Base-by-base conservation (phyloP, 371 early-diverging fungal species). In the Fennellomyces sp. region DNA sequence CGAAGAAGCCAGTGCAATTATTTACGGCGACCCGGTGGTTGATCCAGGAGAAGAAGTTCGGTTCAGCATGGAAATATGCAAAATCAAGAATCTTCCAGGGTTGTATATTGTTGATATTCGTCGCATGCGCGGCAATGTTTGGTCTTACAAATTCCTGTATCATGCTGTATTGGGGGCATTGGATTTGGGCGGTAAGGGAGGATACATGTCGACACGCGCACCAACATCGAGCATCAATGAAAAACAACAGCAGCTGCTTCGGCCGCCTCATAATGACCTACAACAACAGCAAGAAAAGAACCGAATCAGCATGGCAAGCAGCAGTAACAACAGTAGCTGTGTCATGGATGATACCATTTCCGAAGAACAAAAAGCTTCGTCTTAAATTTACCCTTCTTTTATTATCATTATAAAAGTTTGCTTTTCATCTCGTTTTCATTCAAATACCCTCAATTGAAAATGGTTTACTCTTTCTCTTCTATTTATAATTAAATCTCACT, bases 131-230 rank as follows among this genome's bases (percentile, higher is more conserved):
- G 97, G 97, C 56, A 95, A 94, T 71, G 84, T 92, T 28, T 97
- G 96, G 97, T 84, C 88, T 0, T 97, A 94, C 84, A 95, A 96
- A 82, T 87, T 86, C 64, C 66, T 97, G 25, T 96, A 96, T 73
- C 88, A 94, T 63, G 76, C 82, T 7, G 68, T 88, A 25, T 64
- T 91, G 61, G 80, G 84, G 23, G 70, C 75, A 3, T 64, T 89
- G 56, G 83, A 88, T 35, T 65, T 89, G 41, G 76, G 79, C 33
- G 72, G 79, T 54, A 83, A 85, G 58, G 78, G 66, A 27, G 76
- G 72, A 2, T 79, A 80, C 49, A 64, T 72, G 57, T 51, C 72
- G 2, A 64, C 66, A 5, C 50, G 41, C 10, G 58, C 56, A 31
- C 57, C 54, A 38, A 33, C 54, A 17, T 3, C 33, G 15, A 26